Evolutionary conservation across 352 stramenopile species (phyloP).

Genomic region (Thalassiosira mediterranea): DNA sequence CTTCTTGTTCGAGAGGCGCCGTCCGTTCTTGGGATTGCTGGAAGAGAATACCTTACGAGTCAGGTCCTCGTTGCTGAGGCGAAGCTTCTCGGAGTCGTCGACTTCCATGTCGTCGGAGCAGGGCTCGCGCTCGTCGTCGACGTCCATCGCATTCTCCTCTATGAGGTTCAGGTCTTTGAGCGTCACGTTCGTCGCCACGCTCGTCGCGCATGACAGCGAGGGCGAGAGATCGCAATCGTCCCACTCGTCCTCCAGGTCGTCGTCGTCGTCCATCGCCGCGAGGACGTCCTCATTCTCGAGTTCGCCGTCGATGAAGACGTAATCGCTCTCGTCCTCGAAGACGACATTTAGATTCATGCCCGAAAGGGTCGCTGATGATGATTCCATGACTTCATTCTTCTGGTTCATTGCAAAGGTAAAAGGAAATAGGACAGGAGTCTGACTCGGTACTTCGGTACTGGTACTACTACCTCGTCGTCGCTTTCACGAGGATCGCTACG

Average conservation of each 20-base stretch:
- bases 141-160: conserved; percentile 16
- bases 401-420: too few relatives aligned
- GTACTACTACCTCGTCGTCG: too few relatives aligned
- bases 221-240: conserved; percentile 33
- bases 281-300: conserved; percentile 15
- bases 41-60: too few relatives aligned
- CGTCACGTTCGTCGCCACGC: conserved; percentile 28
- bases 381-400: too few relatives aligned
- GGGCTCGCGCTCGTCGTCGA: neutral
- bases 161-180: conserved; percentile 29
- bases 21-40: conserved; percentile 24
- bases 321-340: conserved; percentile 29
- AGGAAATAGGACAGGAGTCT: too few relatives aligned
- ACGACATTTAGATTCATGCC: conserved; percentile 23
- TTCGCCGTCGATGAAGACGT: conserved; percentile 33
- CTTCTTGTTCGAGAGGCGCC: conserved; percentile 71
- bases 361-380: too few relatives aligned
- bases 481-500: too few relatives aligned
- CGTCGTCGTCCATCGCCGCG: conserved; percentile 6
- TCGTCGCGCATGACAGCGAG: conserved; percentile 20
- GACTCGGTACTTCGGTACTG: too few relatives aligned
- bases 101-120: neutral
- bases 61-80: too few relatives aligned
- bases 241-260: conserved; percentile 20
- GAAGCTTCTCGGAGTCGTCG: too few relatives aligned